These are phyloP conservation scores for Aspergillus carbonarius DNA, from an alignment of 2,329 filamentous ascomycete species.

Conservation along the genomic window DNA sequence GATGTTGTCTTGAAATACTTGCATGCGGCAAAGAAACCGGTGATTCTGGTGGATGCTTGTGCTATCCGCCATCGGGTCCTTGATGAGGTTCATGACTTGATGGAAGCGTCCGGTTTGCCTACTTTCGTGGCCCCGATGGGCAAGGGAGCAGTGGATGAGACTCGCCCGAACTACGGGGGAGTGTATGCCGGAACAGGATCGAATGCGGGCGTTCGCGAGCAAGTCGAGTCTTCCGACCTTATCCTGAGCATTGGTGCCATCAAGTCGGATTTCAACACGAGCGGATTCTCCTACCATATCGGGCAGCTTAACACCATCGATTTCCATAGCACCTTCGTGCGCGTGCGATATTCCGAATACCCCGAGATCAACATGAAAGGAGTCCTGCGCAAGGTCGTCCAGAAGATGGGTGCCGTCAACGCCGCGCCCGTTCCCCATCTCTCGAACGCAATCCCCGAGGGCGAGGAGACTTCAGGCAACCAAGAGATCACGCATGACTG, in stretches of 20 bases:
- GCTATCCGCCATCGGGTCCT: constrained; percentile 74
- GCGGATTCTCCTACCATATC: constrained; percentile 79
- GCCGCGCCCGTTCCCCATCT: constrained; percentile 54
- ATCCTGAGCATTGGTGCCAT: constrained; percentile 46
- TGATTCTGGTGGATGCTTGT: constrained; percentile 81
- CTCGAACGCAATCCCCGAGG: constrained; percentile 52
- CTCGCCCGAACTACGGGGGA: constrained; percentile 72
- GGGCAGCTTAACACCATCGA: constrained; percentile 79
- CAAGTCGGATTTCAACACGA: constrained; percentile 50
- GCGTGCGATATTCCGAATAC: constrained; percentile 76
- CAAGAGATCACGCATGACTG: constrained; percentile 51
- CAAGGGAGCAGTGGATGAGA: constrained; percentile 79
- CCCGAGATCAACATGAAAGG: constrained; percentile 77
- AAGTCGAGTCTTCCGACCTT: constrained; percentile 42
- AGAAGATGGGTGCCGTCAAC: constrained; percentile 57
- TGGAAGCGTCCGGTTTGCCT: constrained; percentile 72
- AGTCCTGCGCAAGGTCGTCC: constrained; percentile 69
- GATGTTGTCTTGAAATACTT: constrained; percentile 73
- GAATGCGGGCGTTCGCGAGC: constrained; percentile 49
- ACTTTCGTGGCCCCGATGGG: constrained; percentile 90
- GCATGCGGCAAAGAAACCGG: constrained; percentile 68
- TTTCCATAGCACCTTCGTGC: constrained; percentile 73
- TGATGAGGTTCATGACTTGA: constrained; percentile 68
- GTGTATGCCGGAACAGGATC: constrained; percentile 82
- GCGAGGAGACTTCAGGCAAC: constrained; percentile 31